Percentiles rank a stretch among this genome's conserved stretches.
Evolutionary conservation across 2,329 filamentous ascomycete species (phyloP).

Genomic region (Aspergillus costaricaensis): DNA sequence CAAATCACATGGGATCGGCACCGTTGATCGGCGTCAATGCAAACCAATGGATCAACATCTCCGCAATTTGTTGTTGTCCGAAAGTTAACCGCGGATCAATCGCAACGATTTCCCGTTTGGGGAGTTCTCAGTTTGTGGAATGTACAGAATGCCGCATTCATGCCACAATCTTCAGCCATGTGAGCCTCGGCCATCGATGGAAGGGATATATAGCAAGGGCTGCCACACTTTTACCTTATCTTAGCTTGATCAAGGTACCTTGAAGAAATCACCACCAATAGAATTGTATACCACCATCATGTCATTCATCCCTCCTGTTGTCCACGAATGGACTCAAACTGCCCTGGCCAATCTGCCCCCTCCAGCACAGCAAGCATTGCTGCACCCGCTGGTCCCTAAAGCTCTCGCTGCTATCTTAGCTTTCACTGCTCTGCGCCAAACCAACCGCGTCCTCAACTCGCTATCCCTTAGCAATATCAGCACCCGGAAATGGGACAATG

Average conservation of each 20-base stretch:
- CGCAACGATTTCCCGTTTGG: slow-evolving; percentile 18
- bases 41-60: neutral
- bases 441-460: slow-evolving; percentile 32
- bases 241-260: neutral
- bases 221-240: neutral
- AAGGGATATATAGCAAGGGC: neutral
- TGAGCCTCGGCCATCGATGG: slow-evolving; percentile 8
- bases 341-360: slow-evolving; percentile 30
- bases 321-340: slow-evolving; percentile 29
- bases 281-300: neutral
- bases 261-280: neutral
- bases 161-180: neutral
- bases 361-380: slow-evolving; percentile 28
- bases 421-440: slow-evolving; percentile 27
- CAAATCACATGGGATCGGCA: neutral
- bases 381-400: slow-evolving; percentile 33
- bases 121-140: neutral
- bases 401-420: slow-evolving; percentile 26
- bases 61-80: neutral
- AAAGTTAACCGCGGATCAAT: slow-evolving; percentile 7
- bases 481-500: slow-evolving; percentile 27
- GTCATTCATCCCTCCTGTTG: slow-evolving; percentile 6
- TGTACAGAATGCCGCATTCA: slow-evolving; percentile 2
- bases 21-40: neutral
- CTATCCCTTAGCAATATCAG: slow-evolving; percentile 34